phyloP scores from a whole-genome alignment of 192 early-diverging fungal species.

The Diversispora eburnea region DNA sequence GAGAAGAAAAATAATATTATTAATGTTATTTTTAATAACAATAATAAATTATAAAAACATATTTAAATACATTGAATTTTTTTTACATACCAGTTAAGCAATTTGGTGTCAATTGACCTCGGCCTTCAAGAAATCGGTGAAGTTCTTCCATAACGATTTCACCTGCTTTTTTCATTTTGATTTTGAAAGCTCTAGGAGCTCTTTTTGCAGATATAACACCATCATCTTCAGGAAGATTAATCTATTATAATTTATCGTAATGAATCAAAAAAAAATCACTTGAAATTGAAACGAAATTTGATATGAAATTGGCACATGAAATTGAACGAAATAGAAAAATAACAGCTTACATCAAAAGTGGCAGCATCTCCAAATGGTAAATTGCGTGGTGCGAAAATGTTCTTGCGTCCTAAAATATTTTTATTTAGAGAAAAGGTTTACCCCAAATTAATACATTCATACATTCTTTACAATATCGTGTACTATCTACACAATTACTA shows the following conservation, averaged over 20 bases:
- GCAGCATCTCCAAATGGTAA: conserved; percentile 50
- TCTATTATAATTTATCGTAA: conserved; percentile 25
- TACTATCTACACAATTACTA: neutral
- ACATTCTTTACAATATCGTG: neutral
- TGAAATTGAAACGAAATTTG: neutral
- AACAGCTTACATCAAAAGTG: conserved; percentile 50
- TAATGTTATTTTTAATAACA: neutral
- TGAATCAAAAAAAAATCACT: neutral
- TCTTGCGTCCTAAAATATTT: conserved; percentile 44
- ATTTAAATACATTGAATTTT: neutral
- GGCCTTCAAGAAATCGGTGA: conserved; percentile 46
- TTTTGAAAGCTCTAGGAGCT: conserved; percentile 52
- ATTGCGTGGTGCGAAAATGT: conserved; percentile 59
- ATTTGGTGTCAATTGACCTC: conserved; percentile 38
- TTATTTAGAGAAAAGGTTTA: neutral
- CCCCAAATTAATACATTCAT: neutral
- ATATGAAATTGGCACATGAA: neutral
- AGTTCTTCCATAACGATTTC: conserved; percentile 62
- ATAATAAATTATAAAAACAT: conserved; percentile 18
- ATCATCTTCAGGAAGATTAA: conserved; percentile 36
- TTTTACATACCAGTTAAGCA: conserved; percentile 38
- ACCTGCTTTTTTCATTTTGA: conserved; percentile 61
- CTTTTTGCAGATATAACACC: conserved; percentile 23
- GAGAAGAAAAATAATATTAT: conserved; percentile 17
- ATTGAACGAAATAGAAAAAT: neutral